These are phyloP conservation scores for Ilyonectria robusta DNA, from an alignment of 2,329 filamentous ascomycete genomes.

Conservation along the genomic window DNA sequence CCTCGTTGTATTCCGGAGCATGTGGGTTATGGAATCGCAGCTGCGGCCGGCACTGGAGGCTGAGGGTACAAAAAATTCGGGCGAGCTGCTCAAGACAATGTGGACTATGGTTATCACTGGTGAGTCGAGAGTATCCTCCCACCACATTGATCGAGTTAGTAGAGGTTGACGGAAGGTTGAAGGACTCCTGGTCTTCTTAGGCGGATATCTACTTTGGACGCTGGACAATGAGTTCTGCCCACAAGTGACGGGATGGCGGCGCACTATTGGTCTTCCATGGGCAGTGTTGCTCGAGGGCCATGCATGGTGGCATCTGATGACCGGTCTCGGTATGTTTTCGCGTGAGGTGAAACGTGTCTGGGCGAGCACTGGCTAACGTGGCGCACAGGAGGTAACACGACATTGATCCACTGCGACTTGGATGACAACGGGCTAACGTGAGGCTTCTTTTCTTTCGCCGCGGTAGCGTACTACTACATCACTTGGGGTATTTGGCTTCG, in stretches of 20 bases:
- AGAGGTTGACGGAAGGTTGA: neutral
- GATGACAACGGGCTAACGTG: conserved; percentile 31
- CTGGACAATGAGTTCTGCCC: conserved; percentile 84
- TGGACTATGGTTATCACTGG: conserved; percentile 79
- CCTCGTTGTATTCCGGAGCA: conserved; percentile 78
- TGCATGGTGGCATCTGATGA: conserved; percentile 82
- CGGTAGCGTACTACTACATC: conserved; percentile 84
- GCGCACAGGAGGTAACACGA: conserved; percentile 38
- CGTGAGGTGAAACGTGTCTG: neutral
- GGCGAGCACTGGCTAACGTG: conserved; percentile 14
- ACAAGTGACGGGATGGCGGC: conserved; percentile 75
- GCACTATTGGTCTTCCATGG: conserved; percentile 82
- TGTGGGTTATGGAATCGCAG: conserved; percentile 78
- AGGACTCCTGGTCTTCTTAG: conserved; percentile 75
- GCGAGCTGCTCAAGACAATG: conserved; percentile 71
- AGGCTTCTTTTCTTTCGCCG: neutral
- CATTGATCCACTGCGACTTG: neutral
- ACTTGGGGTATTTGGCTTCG: conserved; percentile 87
- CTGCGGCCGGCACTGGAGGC: conserved; percentile 62
- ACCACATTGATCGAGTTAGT: neutral
- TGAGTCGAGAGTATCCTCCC: conserved; percentile 45
- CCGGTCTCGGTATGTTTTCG: conserved; percentile 72
- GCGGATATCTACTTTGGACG: conserved; percentile 83
- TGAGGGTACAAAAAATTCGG: conserved; percentile 65
- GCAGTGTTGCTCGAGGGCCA: conserved; percentile 76